Base-by-base conservation (phyloP, 176 grass and related monocot species). In the Secale cereale region DNA sequence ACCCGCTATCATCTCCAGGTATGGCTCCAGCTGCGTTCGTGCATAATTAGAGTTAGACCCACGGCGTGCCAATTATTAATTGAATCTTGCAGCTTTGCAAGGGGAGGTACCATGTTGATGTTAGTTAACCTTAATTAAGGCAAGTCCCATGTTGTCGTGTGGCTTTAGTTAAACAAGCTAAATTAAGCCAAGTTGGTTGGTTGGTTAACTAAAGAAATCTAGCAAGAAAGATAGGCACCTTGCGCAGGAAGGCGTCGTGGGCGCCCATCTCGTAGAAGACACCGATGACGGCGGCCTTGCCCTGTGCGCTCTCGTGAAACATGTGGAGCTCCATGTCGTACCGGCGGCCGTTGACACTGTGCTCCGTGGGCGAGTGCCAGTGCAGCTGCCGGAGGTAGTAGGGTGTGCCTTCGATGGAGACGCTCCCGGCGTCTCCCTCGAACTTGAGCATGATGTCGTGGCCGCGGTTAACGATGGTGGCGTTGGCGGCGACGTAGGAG, bases 291-390 rank as follows among this genome's bases (percentile, higher is more conserved):
- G 92, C 90, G 0, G 74, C 67, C 54, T 89, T 90, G 6, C 60
- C 59, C 59, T 84, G 65, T 3, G 81, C 36, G 74, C 30, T 93
- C 69, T 89, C 7, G 70, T 97, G 94, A 36, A 97, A 85, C 87
- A 97, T 50, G 75, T 97, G 94, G 79, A 94, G 14, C 89, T 97
- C 94, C 85, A 97, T 61, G 28, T 68, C 43, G 59, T 93, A 97
- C 48, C 89, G 50, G 32, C 27, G 84, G n/a, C 78, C 92, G 22
- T 92, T 85, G 62, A 97, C 76, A 17, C 57, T 79, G 81, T 97
- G 94, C 81, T 97, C 94, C n/a, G 88, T 92, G 14, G 94, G 94
- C 5, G 84, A 83, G 78, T 97, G 94, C 92, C 92, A 97, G 77
- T 97, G 94, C 81, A 94, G 14, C 84, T 89, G 88, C 33, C 4